Evolutionary conservation across 2,329 filamentous ascomycete genomes (phyloP), one percentile per base, ranked within the genome.

Genomic region (Xylariaceae sp.): DNA sequence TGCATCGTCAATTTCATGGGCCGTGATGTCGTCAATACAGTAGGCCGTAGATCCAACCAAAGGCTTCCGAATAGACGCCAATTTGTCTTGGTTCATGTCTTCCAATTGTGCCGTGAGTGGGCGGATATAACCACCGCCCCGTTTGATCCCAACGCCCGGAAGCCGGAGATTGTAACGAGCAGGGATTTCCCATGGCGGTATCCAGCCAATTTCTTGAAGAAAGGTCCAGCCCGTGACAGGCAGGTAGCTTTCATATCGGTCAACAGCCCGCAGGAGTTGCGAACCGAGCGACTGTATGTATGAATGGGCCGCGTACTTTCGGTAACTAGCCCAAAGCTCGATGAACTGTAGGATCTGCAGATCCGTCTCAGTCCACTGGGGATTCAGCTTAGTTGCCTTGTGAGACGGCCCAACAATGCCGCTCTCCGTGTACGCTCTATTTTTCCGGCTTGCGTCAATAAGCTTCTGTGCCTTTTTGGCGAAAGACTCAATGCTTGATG

Each of bases 1-100:
- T 1, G 85, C 89, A 66, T 95, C 89, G 62, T 95, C 89, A 55
- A 94, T 87, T 62, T 92, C 84, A 31, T 79, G 74, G 0, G 89
- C 87, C 37, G 71, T 72, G 26, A 77, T 75, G 31, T 80, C 77
- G 65, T 95, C 89, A 56, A 95, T 88, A 61, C 87, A 90, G 66
- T 85, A 91, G 1, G 88, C 80, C 0, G 77, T 79, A 27, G 81
- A 65, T n/a, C 76, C 64, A 0, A 72, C 73, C 79, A 83, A 87
- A 50, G 84, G 78, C 55, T 76, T 78, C 46, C 88, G 81, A 30
- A 80, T 65, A 8, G 73, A 71, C 3, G 67, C 67, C 7, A 80
- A 74, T 26, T 73, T 64, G 57, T 84, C 81, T 5, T 66, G 65
- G 37, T 72, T 64, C 34, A 72, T 63, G 46, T 68, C 65, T 0